Evolutionary conservation across 1,284 basidiomycete genomes (phyloP).

Genomic region (Cutaneotrichosporon mucoides): DNA sequence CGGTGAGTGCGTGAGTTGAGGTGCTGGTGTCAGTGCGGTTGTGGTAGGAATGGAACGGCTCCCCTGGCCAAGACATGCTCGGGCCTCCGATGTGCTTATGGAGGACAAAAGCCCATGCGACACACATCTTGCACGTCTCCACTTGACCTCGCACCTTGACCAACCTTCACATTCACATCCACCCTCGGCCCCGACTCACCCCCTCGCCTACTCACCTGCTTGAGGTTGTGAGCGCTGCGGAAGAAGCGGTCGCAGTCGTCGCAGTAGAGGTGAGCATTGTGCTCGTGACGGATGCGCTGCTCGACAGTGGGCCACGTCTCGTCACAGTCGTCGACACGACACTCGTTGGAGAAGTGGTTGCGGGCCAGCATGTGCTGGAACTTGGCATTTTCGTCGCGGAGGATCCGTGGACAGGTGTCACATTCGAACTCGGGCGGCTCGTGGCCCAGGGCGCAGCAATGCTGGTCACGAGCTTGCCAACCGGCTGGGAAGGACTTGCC

Average conservation of each 20-base stretch:
- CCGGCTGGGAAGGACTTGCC: constrained; percentile 1
- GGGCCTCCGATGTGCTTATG: too few species aligned
- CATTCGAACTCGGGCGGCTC: background rate
- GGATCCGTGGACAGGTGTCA: background rate
- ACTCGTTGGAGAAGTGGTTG: background rate
- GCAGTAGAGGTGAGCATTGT: constrained; percentile 3
- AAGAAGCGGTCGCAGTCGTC: constrained; percentile 2
- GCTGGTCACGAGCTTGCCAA: constrained; percentile 9
- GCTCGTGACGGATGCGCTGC: background rate
- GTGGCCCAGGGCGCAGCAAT: constrained; percentile 8
- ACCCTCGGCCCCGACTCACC: background rate
- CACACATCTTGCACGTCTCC: too few species aligned
- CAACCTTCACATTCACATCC: background rate
- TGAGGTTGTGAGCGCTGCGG: background rate
- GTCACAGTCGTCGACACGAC: background rate
- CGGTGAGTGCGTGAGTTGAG: constrained; percentile 4
- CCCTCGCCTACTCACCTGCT: background rate
- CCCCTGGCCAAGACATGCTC: too few species aligned
- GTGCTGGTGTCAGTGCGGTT: constrained; percentile 5
- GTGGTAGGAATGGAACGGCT: too few species aligned
- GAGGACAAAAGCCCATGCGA: too few species aligned
- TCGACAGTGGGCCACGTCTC: background rate
- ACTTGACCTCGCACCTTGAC: background rate
- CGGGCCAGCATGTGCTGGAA: constrained; percentile 3
- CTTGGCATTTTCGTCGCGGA: background rate